Base-by-base conservation (phyloP, 768 basidiomycete species). In the Termitomyces sp. region DNA sequence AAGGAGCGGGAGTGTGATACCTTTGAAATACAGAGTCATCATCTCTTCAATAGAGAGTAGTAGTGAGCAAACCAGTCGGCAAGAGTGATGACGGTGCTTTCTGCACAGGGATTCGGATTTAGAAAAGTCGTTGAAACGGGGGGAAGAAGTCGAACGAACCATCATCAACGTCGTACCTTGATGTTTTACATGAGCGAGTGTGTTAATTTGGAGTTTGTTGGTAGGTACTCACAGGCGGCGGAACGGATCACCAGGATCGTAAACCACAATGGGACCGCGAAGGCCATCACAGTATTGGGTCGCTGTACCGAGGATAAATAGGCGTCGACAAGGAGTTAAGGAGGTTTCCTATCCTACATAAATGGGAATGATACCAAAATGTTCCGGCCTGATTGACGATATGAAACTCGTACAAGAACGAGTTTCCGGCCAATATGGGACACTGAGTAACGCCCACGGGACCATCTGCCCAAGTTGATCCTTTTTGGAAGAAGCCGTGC, bases 401-500 rank as follows among this genome's bases (percentile, higher is more conserved):
- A 7, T 35, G 2, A 15, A 58, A 58, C 20, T 42, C 24, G 24
- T 58, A 58, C 38, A 58, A 15, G 24, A 58, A 58, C 12, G 57
- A 58, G 28, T 58, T 51, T 24, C 48, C 57, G 2, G 57, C 4
- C 9, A 58, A 15, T n/a, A 58, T 58, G n/a, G 57, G 57, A 28
- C 57, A 58, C n/a, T 58, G 57, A 24, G 38, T 58, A 1, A 58
- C 57, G 2, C 57, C 49, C 7, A 38, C 57, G 6, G 57, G 49
- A 0, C 57, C 57, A 32, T 58, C 57, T 16, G 57, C 57, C 46
- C 46, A 58, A 24, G 22, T 32, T 5, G 57, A 58, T 28, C 49
- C 48, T 32, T 33, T 50, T 20, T 58, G 57, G 8, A 58, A 50
- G 28, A 58, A 39, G 38, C 57, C 57, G n/a, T 58, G 57, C 57